phyloP scores from a whole-genome alignment of 2,329 filamentous ascomycete genomes.

The Cladosporium sp. region DNA sequence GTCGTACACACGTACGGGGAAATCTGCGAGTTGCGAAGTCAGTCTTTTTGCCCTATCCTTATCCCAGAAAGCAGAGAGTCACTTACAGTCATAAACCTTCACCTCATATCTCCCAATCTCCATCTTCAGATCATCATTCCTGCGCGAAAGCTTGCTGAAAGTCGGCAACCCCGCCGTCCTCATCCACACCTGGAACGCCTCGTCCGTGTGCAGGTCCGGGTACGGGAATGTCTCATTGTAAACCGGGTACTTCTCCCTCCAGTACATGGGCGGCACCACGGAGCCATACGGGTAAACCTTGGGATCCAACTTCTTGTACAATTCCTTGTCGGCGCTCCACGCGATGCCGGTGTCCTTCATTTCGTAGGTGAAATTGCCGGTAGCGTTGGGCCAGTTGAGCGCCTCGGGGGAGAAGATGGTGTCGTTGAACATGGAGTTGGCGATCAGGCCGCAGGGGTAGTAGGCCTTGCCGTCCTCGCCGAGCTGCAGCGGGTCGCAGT shows the following conservation, averaged over 20 bases:
- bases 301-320: constrained; percentile 68
- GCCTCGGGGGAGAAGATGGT: constrained; percentile 69
- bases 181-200: constrained; percentile 98
- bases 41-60: neutral
- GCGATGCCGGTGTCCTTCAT: constrained; percentile 81
- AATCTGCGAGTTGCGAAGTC: constrained; percentile 57
- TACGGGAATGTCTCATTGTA: constrained; percentile 69
- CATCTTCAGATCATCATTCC: constrained; percentile 74
- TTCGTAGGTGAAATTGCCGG: constrained; percentile 58
- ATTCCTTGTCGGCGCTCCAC: constrained; percentile 77
- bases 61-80: too few species aligned
- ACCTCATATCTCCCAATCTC: constrained; percentile 70
- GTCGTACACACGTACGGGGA: constrained; percentile 73
- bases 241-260: constrained; percentile 68
- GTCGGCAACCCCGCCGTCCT: constrained; percentile 88
- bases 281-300: constrained; percentile 58
- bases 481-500: constrained; percentile 69
- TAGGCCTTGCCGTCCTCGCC: constrained; percentile 60
- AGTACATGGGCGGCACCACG: constrained; percentile 83
- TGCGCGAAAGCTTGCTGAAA: constrained; percentile 88
- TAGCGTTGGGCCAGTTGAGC: constrained; percentile 52
- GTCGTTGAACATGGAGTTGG: constrained; percentile 97
- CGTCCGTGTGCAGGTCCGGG: constrained; percentile 71
- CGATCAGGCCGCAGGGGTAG: constrained; percentile 93
- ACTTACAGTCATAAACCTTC: constrained; percentile 75